phyloP scores from a whole-genome alignment of 306 rosid species.

The Rosa rugosa region DNA sequence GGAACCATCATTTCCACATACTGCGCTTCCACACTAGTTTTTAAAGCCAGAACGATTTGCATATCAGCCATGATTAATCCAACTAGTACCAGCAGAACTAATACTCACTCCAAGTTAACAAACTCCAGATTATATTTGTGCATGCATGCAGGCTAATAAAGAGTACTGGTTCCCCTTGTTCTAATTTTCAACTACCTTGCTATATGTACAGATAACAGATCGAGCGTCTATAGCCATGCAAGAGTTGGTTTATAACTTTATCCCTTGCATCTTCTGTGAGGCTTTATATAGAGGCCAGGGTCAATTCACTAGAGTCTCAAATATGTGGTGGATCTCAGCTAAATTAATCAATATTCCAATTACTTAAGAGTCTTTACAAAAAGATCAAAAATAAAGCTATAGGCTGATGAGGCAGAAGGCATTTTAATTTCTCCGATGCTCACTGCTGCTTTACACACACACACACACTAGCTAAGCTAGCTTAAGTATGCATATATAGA shows the following conservation, averaged over 20 bases:
- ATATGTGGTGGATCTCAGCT: not conserved
- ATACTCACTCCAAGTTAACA: not conserved
- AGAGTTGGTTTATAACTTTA: not conserved
- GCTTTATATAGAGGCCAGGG: constrained; percentile 1
- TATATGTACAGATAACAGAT: not conserved
- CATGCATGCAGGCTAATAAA: not conserved
- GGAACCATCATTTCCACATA: constrained; percentile 94
- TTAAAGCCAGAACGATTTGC: constrained; percentile 67
- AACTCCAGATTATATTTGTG: not conserved
- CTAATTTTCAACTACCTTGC: not conserved
- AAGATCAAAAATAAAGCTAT: not conserved
- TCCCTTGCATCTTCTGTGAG: not conserved
- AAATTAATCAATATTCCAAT: not conserved
- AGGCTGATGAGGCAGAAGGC: not conserved
- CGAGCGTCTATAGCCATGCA: not conserved
- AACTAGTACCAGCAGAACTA: not conserved
- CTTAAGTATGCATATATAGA: not conserved
- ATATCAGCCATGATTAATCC: constrained; percentile 40
- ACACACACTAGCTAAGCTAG: too few species aligned
- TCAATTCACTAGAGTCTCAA: not conserved
- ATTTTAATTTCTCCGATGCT: not conserved
- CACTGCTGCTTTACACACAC: not conserved
- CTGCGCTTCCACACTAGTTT: constrained; percentile 70
- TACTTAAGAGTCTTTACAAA: not conserved
- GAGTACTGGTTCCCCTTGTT: not conserved